These are phyloP conservation scores for Arachnomyces sp. DNA, from an alignment of 2,329 filamentous ascomycete genomes.

Conservation along the genomic window DNA sequence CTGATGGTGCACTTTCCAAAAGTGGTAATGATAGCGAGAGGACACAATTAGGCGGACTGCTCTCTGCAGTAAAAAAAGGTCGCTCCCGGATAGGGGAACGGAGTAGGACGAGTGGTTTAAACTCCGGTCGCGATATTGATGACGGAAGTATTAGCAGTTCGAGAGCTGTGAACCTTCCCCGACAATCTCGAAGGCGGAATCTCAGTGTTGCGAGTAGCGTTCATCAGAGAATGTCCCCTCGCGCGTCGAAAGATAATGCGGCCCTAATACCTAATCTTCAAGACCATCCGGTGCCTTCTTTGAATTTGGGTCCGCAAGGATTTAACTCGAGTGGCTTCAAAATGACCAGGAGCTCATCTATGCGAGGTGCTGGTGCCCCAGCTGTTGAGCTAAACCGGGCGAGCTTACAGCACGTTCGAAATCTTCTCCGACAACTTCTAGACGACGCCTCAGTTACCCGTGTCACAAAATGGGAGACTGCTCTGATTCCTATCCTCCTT, in stretches of 20 bases:
- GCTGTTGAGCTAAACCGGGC: conserved; percentile 79
- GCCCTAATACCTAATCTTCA: conserved; percentile 35
- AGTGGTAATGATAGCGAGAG: conserved; percentile 65
- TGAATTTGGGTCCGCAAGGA: conserved; percentile 39
- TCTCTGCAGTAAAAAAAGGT: conserved; percentile 67
- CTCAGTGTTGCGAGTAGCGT: conserved; percentile 72
- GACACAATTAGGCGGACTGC: conserved; percentile 60
- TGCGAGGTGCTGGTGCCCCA: conserved; percentile 64
- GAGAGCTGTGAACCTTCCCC: conserved; percentile 51
- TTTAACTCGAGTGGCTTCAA: conserved; percentile 33
- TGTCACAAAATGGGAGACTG: conserved; percentile 74
- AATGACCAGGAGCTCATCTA: conserved; percentile 71
- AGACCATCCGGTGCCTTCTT: conserved; percentile 33
- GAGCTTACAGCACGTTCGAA: conserved; percentile 80
- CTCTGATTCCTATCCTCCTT: conserved; percentile 79
- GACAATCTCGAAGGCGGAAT: conserved; percentile 65
- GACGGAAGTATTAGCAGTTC: conserved; percentile 56
- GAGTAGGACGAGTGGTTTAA: conserved; percentile 61
- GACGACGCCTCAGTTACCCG: conserved; percentile 67
- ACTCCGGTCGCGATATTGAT: conserved; percentile 57
- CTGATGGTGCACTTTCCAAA: conserved; percentile 53
- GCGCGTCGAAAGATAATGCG: conserved; percentile 52
- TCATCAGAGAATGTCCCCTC: conserved; percentile 62
- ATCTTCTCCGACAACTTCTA: conserved; percentile 73
- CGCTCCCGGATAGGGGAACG: conserved; percentile 66